A percentile compares a stretch with the other conserved stretches of the same genome.
Evolutionary conservation across 176 grass and related monocot species (phyloP).

Genomic region (Miscanthus lutarioriparius): DNA sequence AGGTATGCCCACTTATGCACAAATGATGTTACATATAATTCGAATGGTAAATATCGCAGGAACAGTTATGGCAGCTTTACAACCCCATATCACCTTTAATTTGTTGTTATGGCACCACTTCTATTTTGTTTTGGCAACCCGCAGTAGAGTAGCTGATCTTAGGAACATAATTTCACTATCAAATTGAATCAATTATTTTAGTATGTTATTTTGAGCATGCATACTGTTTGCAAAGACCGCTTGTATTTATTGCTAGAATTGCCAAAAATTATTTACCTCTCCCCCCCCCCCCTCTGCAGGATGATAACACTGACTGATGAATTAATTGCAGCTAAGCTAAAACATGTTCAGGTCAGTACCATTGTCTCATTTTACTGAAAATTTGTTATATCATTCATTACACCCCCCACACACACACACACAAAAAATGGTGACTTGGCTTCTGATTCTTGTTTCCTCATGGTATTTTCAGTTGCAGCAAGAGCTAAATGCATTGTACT

Average conservation of each 20-base stretch:
- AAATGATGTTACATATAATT: slow-evolving; percentile 16
- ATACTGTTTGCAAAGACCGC: not conserved
- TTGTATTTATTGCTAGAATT: not conserved
- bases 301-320: slow-evolving; percentile 92
- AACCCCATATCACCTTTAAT: not conserved
- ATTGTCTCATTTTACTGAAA: not conserved
- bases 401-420: too few species aligned
- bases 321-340: slow-evolving; percentile 76
- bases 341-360: slow-evolving; percentile 62
- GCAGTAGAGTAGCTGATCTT: slow-evolving; percentile 6
- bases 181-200: not conserved
- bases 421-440: not conserved
- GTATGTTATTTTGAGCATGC: not conserved
- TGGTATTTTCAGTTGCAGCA: slow-evolving; percentile 75
- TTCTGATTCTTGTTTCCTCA: not conserved
- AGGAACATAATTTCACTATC: not conserved
- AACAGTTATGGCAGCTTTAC: slow-evolving; percentile 23
- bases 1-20: slow-evolving; percentile 48
- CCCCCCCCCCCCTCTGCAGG: slow-evolving; percentile 47
- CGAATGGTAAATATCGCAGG: not conserved
- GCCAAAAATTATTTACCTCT: not conserved
- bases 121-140: slow-evolving; percentile 11
- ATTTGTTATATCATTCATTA: not conserved
- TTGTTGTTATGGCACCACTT: not conserved
- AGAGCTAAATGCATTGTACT: slow-evolving; percentile 88